Evolutionary conservation across 2,329 filamentous ascomycete species (phyloP).

Genomic region (Hypoxylon sp.): DNA sequence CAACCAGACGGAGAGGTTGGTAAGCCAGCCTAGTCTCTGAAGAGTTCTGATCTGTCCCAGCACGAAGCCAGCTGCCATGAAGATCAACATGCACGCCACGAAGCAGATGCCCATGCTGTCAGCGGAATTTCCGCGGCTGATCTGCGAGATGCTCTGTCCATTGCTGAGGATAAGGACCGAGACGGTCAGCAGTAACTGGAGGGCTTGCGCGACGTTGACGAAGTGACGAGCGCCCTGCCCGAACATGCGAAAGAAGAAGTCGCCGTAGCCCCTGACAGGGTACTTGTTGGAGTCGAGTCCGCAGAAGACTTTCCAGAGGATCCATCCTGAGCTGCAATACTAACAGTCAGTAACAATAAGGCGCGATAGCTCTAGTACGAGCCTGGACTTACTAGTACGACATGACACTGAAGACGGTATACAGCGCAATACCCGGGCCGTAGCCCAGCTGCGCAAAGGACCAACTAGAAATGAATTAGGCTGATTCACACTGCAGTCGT

Average conservation of each 20-base stretch:
- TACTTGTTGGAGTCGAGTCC: constrained; percentile 60
- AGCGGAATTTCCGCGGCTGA: constrained; percentile 48
- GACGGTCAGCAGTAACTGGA: constrained; percentile 64
- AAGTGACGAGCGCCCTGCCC: constrained; percentile 58
- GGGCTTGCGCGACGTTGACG: constrained; percentile 61
- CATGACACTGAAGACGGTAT: constrained; percentile 59
- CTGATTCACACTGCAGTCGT: neutral
- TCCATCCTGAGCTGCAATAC: constrained; percentile 55
- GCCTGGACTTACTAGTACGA: constrained; percentile 50
- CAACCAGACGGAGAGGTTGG: constrained; percentile 68
- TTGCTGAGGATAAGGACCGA: constrained; percentile 64
- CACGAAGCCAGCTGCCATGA: constrained; percentile 62
- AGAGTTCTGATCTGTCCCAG: constrained; percentile 68
- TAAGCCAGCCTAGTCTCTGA: constrained; percentile 65
- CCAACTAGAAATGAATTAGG: constrained; percentile 40
- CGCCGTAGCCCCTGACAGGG: constrained; percentile 60
- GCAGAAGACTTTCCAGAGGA: constrained; percentile 60
- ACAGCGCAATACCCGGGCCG: constrained; percentile 59
- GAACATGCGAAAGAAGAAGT: constrained; percentile 62
- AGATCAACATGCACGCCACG: constrained; percentile 63
- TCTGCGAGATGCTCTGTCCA: constrained; percentile 66
- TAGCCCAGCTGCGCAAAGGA: constrained; percentile 52
- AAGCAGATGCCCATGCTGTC: constrained; percentile 63
- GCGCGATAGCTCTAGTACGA: neutral
- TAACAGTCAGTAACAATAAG: constrained; percentile 14